Conservation (phyloP, 2,329 filamentous ascomycete genomes). For the Beauveria brongniartii region DNA sequence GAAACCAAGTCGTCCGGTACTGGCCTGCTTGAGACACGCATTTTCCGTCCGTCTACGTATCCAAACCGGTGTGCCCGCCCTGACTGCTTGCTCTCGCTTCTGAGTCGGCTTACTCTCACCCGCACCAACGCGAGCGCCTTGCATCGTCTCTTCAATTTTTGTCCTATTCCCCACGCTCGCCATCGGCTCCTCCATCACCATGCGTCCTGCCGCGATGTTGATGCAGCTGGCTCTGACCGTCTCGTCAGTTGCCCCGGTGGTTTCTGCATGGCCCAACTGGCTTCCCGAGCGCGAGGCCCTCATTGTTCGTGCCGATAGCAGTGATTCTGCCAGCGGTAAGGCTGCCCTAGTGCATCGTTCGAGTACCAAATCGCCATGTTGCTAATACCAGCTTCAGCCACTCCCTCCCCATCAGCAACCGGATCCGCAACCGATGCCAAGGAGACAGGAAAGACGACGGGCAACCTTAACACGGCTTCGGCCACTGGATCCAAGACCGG, state of each 20-base stretch:
- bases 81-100: neutral
- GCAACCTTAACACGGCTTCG: constrained; percentile 32
- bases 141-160: neutral
- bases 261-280: constrained; percentile 50
- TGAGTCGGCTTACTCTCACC: neutral
- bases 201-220: constrained; percentile 42
- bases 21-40: neutral
- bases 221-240: constrained; percentile 43
- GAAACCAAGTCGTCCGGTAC: constrained; percentile 5
- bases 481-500: constrained; percentile 16
- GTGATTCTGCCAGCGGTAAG: constrained; percentile 15
- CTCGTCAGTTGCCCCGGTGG: constrained; percentile 39
- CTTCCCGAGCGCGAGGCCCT: constrained; percentile 45
- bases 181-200: constrained; percentile 21
- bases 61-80: neutral
- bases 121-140: neutral
- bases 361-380: neutral
- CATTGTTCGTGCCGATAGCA: constrained; percentile 40
- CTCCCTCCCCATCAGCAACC: constrained; percentile 1
- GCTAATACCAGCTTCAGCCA: neutral
- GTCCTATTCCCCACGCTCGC: neutral
- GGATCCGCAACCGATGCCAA: constrained; percentile 6
- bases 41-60: neutral
- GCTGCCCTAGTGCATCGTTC: constrained; percentile 9
- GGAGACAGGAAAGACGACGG: constrained; percentile 18